These are phyloP conservation scores for Fusarium annulatum DNA, from an alignment of 2,329 filamentous ascomycete genomes.

Conservation along the genomic window DNA sequence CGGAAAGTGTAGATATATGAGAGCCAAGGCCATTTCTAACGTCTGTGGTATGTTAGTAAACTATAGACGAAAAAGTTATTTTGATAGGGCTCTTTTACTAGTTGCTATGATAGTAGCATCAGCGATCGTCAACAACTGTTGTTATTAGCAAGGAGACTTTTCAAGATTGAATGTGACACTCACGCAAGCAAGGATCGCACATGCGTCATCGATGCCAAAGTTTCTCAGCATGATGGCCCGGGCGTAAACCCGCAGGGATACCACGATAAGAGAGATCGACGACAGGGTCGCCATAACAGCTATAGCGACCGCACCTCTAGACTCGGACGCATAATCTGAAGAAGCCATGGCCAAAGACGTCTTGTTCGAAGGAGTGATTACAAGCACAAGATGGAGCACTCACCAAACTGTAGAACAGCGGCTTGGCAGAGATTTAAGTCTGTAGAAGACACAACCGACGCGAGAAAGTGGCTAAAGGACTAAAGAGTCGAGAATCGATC, in stretches of 20 bases:
- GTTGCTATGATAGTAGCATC: neutral
- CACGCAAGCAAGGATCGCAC: neutral
- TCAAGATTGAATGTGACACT: neutral
- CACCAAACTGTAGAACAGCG: neutral
- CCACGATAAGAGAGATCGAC: neutral
- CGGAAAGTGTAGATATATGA: neutral
- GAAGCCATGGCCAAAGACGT: neutral
- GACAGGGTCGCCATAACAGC: neutral
- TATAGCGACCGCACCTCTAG: neutral
- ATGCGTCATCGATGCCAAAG: neutral
- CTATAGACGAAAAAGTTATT: too few species aligned
- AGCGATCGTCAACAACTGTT: neutral
- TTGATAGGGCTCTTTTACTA: fast-evolving
- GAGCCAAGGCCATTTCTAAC: neutral
- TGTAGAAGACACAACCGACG: neutral
- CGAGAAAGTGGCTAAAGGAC: neutral
- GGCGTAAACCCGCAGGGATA: neutral
- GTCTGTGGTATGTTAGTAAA: neutral
- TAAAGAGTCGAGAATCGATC: neutral
- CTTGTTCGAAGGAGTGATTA: neutral
- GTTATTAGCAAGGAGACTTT: neutral
- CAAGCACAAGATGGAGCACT: too few species aligned
- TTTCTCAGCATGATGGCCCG: neutral
- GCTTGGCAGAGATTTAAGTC: neutral
- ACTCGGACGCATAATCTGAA: neutral